phyloP scores from a whole-genome alignment of 257 asterid genomes.

The Nicotiana knightiana region DNA sequence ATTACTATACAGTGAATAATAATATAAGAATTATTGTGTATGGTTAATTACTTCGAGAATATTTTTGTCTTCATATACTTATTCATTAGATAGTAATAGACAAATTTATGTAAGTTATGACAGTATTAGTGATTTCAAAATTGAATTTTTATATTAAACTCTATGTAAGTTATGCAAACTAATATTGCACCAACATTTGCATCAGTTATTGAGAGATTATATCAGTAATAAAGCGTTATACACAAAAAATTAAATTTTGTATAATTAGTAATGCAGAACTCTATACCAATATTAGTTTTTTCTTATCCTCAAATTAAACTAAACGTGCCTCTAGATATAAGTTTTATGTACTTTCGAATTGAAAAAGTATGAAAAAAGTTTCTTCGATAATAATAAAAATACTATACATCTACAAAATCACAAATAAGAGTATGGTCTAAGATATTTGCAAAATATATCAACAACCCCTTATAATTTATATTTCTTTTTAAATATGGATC shows the following conservation, averaged over 20 bases:
- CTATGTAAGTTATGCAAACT: background rate
- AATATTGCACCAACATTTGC: background rate
- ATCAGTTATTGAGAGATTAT: background rate
- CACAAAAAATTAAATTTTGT: background rate
- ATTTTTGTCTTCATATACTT: too few species aligned
- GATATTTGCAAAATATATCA: too few species aligned
- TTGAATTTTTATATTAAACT: too few species aligned
- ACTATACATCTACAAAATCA: background rate
- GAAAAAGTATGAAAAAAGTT: background rate
- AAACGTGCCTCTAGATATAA: background rate
- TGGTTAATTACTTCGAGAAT: too few species aligned
- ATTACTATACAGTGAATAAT: background rate
- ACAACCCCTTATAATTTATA: too few species aligned
- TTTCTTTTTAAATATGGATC: too few species aligned
- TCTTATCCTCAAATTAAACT: background rate
- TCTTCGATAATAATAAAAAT: background rate
- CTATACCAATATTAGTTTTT: background rate
- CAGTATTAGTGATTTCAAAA: too few species aligned
- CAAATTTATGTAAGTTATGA: too few species aligned
- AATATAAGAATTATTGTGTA: too few species aligned
- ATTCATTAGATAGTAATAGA: too few species aligned
- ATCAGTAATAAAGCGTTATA: background rate
- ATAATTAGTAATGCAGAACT: background rate
- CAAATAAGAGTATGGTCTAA: background rate
- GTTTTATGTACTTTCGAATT: background rate